Base-by-base conservation (phyloP, 2,329 filamentous ascomycete genomes). In the Diaporthe australafricana region DNA sequence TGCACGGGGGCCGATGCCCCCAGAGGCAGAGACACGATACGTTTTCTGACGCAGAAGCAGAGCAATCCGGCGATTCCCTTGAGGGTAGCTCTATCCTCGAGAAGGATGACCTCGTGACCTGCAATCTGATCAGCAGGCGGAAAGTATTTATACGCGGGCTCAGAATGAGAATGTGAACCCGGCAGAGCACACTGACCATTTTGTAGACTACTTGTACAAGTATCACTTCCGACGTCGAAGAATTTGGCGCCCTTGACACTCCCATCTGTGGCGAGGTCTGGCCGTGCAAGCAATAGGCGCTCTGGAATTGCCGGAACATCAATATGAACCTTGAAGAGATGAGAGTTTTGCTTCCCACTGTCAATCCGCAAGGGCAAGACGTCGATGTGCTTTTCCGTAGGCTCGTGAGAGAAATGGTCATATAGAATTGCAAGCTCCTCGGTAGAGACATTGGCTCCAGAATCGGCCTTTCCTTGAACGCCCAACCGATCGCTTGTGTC, bases 211-310 rank as follows among this genome's bases (percentile, higher is more conserved):
- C 17, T 47, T 25, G 22, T 53, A 22, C 35, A 42, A 32, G 40
- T 17, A 3, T 47, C 55, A 12, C 32, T 63, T 22, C 47, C 68
- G 17, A 70, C 35, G 16, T 70, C 68, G 7, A 70, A 57, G 22
- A 52, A 53, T 1, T 30, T 17, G 1, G 35, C 47, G 9, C 47
- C 56, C 3, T 9, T 35, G 45, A 70, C 42, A 16, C 8, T 16
- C 11, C 35, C 55, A 27, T 38, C 6, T 4, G 1, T 47, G 30
- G 9, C n/a, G 45, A 53, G 42, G 17, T 14, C 27, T 7, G 68
- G 68, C 7, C 68, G 57, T n/a, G 47, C 68, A 20, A 70, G 63
- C 32, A 70, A 55, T 7, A 70, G 8, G 9, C 17, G 32, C 27
- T 16, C 55, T 27, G 27, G 40, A 62, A 8, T 14, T 9, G 7